Base-by-base conservation (phyloP, 306 rosid genomes). In the Lathyrus oleraceus region DNA sequence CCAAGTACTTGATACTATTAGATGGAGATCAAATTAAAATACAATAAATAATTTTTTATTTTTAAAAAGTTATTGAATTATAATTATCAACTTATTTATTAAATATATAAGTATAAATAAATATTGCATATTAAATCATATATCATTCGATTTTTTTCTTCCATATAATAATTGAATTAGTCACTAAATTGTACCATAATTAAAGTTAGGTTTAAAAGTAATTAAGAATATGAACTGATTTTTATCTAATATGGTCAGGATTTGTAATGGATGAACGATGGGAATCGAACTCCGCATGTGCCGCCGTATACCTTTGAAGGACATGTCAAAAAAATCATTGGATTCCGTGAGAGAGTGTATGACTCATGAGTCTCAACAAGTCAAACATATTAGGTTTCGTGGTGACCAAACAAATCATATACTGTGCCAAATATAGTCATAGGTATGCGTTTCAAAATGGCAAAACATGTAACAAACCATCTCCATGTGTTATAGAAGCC, bases 401-500 rank as follows among this genome's bases (percentile, higher is more conserved):
- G 23, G 54, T 44, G 17, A 58, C 48, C 64, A 42, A 61, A 49
- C 65, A 58, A 42, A 44, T 51, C 19, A 30, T 28, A 35, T 42
- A 47, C 2, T 17, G 20, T 60, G 78, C 53, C 45, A 14, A 45
- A n/a, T n/a, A 16, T 45, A 16, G 51, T 14, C 54, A 42, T 43
- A 56, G 15, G 10, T 5, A 19, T 70, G 25, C 32, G 5, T 40
- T 74, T 65, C 63, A 79, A 59, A 64, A 2, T 54, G 61, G 42
- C 13, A 48, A 49, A 49, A 49, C 56, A 49, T 8, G 21, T 8
- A 8, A 49, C 12, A 48, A 16, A 48, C 23, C n/a, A 40, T 40
- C 11, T 47, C 36, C 38, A 56, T 25, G 10, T 56, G 38, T 53
- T 53, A 5, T 23, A 60, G 80, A 84, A 81, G 71, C 85, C 77